A percentile compares a stretch with the other conserved stretches of the same genome.
Conservation (phyloP, 129 eudicot species). For the Mikania micrantha region DNA sequence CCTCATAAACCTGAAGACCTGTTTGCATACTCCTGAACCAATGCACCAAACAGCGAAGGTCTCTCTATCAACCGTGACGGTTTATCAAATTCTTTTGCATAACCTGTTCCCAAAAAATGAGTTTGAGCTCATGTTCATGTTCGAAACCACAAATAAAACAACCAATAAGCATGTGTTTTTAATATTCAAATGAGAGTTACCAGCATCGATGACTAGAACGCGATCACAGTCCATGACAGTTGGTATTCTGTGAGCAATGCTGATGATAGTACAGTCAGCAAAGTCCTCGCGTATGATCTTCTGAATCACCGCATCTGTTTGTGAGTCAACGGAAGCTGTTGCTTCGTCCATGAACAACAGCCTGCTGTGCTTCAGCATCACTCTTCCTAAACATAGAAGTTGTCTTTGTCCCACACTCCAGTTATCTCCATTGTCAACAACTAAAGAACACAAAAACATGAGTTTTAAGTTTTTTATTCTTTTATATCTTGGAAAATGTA, state of each 20-base stretch:
- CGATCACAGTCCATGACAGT: slow-evolving; percentile 58
- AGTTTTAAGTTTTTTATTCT: neutral
- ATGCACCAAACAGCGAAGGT: slow-evolving; percentile 28
- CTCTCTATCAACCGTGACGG: slow-evolving; percentile 33
- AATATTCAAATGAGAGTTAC: neutral
- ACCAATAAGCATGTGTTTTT: neutral
- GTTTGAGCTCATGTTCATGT: too few species aligned
- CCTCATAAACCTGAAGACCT: slow-evolving; percentile 26
- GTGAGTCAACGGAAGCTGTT: too few species aligned
- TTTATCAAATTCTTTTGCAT: slow-evolving; percentile 34
- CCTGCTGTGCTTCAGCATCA: slow-evolving; percentile 39
- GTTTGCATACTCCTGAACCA: slow-evolving; percentile 33
- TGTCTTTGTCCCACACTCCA: slow-evolving; percentile 83
- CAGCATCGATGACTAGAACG: slow-evolving; percentile 50
- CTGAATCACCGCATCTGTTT: too few species aligned
- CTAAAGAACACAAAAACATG: slow-evolving; percentile 12
- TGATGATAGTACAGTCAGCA: slow-evolving; percentile 48
- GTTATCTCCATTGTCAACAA: slow-evolving; percentile 64
- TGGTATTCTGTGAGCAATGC: slow-evolving; percentile 63
- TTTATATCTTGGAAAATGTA: neutral
- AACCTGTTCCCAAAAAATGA: slow-evolving; percentile 15
- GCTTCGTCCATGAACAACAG: too few species aligned
- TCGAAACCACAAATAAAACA: neutral
- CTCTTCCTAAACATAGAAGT: slow-evolving; percentile 66
- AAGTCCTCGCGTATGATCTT: slow-evolving; percentile 32